Base-by-base conservation (phyloP, 139 green algal species). In the Pedinophyceae sp. region DNA sequence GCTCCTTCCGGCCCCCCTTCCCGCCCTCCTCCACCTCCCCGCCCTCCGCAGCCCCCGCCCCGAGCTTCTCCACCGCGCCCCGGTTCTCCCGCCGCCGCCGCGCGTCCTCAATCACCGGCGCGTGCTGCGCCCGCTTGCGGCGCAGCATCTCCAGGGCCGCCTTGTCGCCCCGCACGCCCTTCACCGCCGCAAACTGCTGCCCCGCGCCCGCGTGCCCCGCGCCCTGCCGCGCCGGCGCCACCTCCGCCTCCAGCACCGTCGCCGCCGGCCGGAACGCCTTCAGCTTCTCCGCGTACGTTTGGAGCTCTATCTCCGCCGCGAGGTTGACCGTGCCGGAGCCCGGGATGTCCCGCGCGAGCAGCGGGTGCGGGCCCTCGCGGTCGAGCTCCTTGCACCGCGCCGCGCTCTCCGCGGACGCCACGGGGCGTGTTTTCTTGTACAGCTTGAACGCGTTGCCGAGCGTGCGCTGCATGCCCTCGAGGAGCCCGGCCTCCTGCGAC, bases 211-310 rank as follows among this genome's bases (percentile, higher is more conserved):
- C 65, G 24, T 65, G 46, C 2, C 72, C 62, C 46, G 60, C 41
- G 3, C 63, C 69, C 25, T 55, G 58, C 16, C 60, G 39, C 4
- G 72, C 64, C 24, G 67, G 54, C 15, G 76, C 76, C 46, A 84
- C 48, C 57, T 85, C 67, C 3, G 82, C 84, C 61, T 94, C 83
- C 23, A 95, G 70, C n/a, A 95, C 87, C 1, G 87, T 93, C 15
- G 75, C 69, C 3, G 76, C 57, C 17, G 87, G 87, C 3, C 87
- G 70, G 70, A 91, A 95, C 7, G 46, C 52, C 10, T 68, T 68
- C 20, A 94, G 72, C 29, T 59, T 50, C 15, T 43, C 10, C 13
- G 34, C 34, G 34, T 19, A 19, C 10, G 34, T 19, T 20, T 50
- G n/a, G 45, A 25, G 45, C n/a, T 50, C 18, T 5, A 25, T 5